Conservation (phyloP, 2,329 filamentous ascomycete genomes). For the Clonostachys rosea region DNA sequence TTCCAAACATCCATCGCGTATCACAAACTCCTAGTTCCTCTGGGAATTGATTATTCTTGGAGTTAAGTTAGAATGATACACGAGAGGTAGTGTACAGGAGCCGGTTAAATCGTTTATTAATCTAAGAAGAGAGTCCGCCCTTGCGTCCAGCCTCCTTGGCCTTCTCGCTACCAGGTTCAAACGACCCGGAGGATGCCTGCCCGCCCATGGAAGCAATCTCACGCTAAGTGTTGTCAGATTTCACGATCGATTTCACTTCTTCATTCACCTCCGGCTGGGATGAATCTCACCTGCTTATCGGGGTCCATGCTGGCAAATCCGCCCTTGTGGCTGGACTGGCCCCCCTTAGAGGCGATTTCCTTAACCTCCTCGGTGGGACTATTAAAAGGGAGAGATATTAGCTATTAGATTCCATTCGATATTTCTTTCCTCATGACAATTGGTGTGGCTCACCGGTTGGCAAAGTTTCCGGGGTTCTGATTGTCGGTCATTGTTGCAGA, state of each 20-base stretch:
- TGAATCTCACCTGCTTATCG: slow-evolving; percentile 26
- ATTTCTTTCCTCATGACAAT: background rate
- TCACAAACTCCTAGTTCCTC: too few species aligned
- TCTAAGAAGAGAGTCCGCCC: slow-evolving; percentile 26
- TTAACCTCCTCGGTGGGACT: slow-evolving; percentile 29
- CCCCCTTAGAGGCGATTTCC: slow-evolving; percentile 34
- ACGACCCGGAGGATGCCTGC: slow-evolving; percentile 46
- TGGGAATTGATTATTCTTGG: too few species aligned
- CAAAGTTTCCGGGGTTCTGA: slow-evolving; percentile 11
- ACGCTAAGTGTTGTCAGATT: too few species aligned
- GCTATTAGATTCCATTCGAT: background rate
- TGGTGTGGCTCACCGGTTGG: slow-evolving; percentile 7
- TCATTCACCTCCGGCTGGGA: too few species aligned
- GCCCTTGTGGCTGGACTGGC: slow-evolving; percentile 23
- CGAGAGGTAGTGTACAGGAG: too few species aligned
- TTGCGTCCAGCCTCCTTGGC: slow-evolving; percentile 49
- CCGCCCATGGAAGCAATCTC: slow-evolving; percentile 53
- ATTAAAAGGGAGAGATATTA: background rate
- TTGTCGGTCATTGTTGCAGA: slow-evolving; percentile 7
- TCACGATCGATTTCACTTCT: too few species aligned
- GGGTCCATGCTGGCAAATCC: slow-evolving; percentile 35
- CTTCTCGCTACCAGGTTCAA: slow-evolving; percentile 45
- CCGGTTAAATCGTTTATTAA: too few species aligned
- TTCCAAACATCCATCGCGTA: too few species aligned
- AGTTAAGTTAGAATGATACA: too few species aligned